Base-by-base conservation (phyloP, 2,329 filamentous ascomycete species). In the Sporothrix variecibatus region DNA sequence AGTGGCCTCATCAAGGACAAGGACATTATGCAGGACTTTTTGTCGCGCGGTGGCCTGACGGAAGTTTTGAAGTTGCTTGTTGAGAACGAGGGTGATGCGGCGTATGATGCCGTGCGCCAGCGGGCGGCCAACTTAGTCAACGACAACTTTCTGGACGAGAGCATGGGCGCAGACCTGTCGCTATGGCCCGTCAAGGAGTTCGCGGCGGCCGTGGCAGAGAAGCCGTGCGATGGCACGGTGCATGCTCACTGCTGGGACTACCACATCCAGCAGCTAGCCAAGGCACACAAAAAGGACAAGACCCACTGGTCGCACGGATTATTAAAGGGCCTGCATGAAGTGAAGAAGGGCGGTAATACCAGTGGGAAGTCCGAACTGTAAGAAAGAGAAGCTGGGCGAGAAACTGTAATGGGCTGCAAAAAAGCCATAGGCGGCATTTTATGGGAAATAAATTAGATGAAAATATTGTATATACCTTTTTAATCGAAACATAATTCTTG, bases 101-200 rank as follows among this genome's bases (percentile, higher is more conserved):
- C 84, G 34, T 88, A 89, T 83, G 85, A 85, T 17, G 79, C 82
- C 1, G 85, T 87, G 6, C 85, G 87, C 78, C 85, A 84, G 74
- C 89, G 87, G 78, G 86, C 87, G 31, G 88, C 87, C 1, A 84
- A 89, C 75, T 83, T 92, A 73, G 85, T 91, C 38, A 84, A 88
- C 46, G 91, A 93, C 78, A 90, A 86, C 75, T 93, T 92, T 78
- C 82, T 93, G n/a, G 90, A 93, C 78, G 86, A 87, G 75, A 85
- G 87, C 73, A 90, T 91, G 85, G 89, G 90, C 56, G 90, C 90
- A 2, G 82, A 83, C 31, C 76, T 86, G 23, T 88, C 88, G 0
- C 81, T 88, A 75, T 92, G 89, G 89, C 89, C 89, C 0, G 60
- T 12, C 23, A 43, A 43, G 2, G 43, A 74, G 38, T 67, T 67